phyloP scores from a whole-genome alignment of 75 land plant species.

The Sequoia sempervirens region DNA sequence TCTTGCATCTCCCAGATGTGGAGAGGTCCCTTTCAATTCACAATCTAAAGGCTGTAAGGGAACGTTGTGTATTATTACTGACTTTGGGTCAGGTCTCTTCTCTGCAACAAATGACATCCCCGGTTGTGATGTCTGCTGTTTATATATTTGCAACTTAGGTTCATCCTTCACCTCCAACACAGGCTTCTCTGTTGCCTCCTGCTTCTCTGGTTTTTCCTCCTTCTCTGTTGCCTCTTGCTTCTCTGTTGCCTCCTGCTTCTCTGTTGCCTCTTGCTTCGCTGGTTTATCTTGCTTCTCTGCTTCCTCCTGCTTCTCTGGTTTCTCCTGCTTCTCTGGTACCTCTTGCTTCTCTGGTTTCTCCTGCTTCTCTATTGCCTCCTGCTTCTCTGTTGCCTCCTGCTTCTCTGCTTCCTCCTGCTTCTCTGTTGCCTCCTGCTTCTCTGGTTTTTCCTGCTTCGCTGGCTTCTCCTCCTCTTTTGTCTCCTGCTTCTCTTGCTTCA shows the following conservation, averaged over 20 bases:
- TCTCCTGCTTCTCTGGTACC: no score
- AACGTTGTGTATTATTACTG: constrained; percentile 9
- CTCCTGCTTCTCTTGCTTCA: not conserved
- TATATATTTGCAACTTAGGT: constrained; percentile 1
- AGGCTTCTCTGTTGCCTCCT: no score
- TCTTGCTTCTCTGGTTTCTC: no score
- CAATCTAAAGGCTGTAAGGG: constrained; percentile 24
- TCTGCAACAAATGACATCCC: constrained; percentile 1
- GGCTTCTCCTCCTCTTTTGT: not conserved
- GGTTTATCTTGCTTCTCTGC: no score
- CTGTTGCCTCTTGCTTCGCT: no score
- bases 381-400: no score
- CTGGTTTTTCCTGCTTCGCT: not conserved
- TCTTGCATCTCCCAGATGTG: constrained; percentile 25
- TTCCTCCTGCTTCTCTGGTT: no score
- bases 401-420: constrained; percentile 13
- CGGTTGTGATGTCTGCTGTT: constrained; percentile 7
- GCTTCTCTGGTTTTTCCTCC: no score
- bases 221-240: no score
- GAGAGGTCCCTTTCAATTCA: constrained; percentile 53
- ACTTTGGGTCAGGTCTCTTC: constrained; percentile 10
- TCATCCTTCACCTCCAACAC: constrained; percentile 7
- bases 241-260: no score
- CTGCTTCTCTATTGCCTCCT: no score
- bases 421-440: constrained; percentile 12